A percentile compares a stretch with the other conserved stretches of the same genome.
These are phyloP conservation scores for Clonostachys solani DNA, from an alignment of 2,329 filamentous ascomycete species.

Conservation along the genomic window DNA sequence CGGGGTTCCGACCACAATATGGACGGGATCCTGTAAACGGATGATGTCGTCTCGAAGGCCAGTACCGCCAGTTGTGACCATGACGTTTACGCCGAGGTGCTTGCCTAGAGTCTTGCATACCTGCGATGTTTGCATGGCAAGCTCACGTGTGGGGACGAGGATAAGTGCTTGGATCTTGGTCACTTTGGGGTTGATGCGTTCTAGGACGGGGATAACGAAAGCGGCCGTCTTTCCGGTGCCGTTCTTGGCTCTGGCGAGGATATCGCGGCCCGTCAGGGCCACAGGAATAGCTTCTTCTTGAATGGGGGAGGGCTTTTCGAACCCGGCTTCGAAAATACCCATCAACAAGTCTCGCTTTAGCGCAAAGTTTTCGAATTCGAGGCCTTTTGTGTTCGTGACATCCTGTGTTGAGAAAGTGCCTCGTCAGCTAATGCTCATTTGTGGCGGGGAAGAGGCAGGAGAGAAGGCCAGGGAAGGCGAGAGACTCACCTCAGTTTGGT, in stretches of 20 bases:
- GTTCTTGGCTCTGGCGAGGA: slow-evolving; percentile 95
- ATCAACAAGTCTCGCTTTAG: slow-evolving; percentile 94
- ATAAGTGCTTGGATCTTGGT: slow-evolving; percentile 96
- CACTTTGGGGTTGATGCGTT: slow-evolving; percentile 95
- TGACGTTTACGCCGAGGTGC: slow-evolving; percentile 94
- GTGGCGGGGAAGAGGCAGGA: background rate
- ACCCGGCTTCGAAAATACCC: slow-evolving; percentile 98
- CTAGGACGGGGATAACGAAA: slow-evolving; percentile 91
- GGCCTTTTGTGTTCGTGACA: slow-evolving; percentile 95
- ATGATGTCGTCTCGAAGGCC: slow-evolving; percentile 95
- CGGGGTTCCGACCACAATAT: slow-evolving; percentile 96
- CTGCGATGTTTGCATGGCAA: slow-evolving; percentile 97
- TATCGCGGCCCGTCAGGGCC: slow-evolving; percentile 89
- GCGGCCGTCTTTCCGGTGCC: slow-evolving; percentile 98
- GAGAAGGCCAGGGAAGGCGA: background rate
- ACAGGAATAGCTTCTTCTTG: slow-evolving; percentile 99
- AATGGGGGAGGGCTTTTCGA: slow-evolving; percentile 97
- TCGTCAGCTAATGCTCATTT: background rate
- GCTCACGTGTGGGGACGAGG: slow-evolving; percentile 91
- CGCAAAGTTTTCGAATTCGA: slow-evolving; percentile 96
- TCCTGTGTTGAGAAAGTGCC: slow-evolving; percentile 53
- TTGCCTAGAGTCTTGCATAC: slow-evolving; percentile 99
- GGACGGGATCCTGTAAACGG: slow-evolving; percentile 87
- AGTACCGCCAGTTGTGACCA: slow-evolving; percentile 98
- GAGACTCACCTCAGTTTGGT: slow-evolving; percentile 68